Conservation (phyloP, 257 asterid species). For the Forsythia viridissima region DNA sequence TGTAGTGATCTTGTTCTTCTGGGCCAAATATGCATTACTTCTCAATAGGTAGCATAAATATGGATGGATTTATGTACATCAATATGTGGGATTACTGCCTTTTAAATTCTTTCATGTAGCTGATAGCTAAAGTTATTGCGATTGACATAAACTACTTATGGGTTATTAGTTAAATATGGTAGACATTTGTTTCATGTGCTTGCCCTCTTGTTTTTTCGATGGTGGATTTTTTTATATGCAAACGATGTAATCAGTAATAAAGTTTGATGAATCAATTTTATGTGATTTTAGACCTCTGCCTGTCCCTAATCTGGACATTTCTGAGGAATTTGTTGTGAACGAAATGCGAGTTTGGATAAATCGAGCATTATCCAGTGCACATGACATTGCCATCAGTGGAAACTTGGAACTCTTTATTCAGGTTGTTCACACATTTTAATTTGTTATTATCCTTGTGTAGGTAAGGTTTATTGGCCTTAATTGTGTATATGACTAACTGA, state of each 20-base stretch:
- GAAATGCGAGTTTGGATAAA: slow-evolving; percentile 69
- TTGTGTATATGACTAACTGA: slow-evolving; percentile 14
- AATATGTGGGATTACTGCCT: no score
- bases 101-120: no score
- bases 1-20: no score
- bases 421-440: slow-evolving; percentile 42
- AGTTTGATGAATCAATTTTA: slow-evolving; percentile 15
- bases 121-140: no score
- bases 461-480: slow-evolving; percentile 5
- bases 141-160: no score
- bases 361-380: slow-evolving; percentile 57
- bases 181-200: neutral
- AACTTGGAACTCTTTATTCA: slow-evolving; percentile 54
- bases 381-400: slow-evolving; percentile 71
- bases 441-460: slow-evolving; percentile 11
- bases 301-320: slow-evolving; percentile 75
- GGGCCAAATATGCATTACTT: no score
- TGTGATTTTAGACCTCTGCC: slow-evolving; percentile 77
- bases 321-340: slow-evolving; percentile 64
- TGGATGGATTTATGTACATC: no score
- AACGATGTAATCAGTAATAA: neutral
- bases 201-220: neutral
- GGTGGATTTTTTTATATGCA: neutral
- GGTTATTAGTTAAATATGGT: no score
- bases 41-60: no score